These are phyloP conservation scores for Diaporthe amygdali DNA, from an alignment of 2,329 filamentous ascomycete species.

Conservation along the genomic window DNA sequence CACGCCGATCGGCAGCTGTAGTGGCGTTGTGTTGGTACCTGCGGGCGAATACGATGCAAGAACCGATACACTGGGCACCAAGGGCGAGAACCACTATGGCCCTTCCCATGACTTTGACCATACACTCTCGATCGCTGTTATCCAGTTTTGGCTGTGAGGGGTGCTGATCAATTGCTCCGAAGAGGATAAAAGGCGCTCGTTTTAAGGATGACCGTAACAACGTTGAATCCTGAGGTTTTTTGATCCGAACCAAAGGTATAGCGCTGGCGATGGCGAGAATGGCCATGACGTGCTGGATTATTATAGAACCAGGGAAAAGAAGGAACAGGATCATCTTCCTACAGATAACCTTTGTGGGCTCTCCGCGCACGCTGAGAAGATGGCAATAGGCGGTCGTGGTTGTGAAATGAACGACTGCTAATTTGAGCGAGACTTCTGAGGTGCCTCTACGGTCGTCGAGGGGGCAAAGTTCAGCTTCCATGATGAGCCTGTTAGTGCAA, in stretches of 20 bases:
- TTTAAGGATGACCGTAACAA: neutral
- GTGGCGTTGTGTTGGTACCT: neutral
- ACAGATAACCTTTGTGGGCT: neutral
- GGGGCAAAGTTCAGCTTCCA: neutral
- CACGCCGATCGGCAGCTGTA: neutral
- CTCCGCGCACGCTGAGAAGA: neutral
- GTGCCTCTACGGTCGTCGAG: neutral
- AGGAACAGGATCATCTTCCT: neutral
- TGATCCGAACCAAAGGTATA: too few species aligned
- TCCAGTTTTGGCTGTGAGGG: neutral
- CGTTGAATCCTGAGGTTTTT: neutral
- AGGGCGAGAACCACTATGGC: neutral
- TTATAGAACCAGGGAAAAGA: neutral
- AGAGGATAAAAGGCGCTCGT: neutral
- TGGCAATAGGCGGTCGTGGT: neutral
- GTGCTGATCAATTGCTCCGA: neutral
- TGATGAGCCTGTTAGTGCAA: too few species aligned
- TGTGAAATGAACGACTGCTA: neutral
- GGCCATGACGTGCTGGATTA: neutral
- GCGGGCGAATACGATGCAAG: neutral
- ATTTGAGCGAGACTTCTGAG: neutral
- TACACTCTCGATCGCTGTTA: neutral
- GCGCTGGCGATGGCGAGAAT: neutral
- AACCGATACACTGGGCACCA: neutral
- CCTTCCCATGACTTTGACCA: neutral